Evolutionary conservation across 2,329 filamentous ascomycete genomes (phyloP), one percentile per base, ranked within the genome.

Genomic region (Cytospora schulzeri): DNA sequence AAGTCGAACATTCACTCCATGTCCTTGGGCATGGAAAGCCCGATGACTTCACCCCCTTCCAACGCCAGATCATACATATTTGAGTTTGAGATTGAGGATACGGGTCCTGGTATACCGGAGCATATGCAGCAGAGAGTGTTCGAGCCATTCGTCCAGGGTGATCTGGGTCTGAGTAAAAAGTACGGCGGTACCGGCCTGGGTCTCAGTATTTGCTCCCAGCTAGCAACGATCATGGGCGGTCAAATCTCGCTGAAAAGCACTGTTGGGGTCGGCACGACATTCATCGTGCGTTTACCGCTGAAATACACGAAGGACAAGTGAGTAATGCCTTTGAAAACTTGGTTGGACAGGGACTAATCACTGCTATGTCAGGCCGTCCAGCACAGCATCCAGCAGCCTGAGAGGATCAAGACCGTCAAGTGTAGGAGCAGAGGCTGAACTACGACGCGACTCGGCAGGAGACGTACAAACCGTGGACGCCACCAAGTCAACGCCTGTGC

Each of bases 131-230:
- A 91, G 63, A 89, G 89, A 69, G 92, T 97, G 12, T 97, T 97
- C 73, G 93, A 97, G 74, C 93, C 93, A 0, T 97, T 97, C 72
- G 91, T 97, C 0, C 93, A 97, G 76, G 93, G 91, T n/a, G 93
- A 97, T 73, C 79, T 95, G 1, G 91, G 92, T 0, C 78, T 97
- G 19, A 96, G 91, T 79, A 96, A 92, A 75, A 95, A 95, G 72
- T 96, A 89, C 73, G 92, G 92, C 22, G 93, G 93, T 19, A 97
- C 93, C 1, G 93, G 93, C 4, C 80, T 97, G 1, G 93, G 93
- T 1, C 76, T 97, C 62, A 94, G 91, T 72, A 97, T 97, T 71
- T 96, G 92, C 76, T 89, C 91, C 24, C 93, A 97, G 74, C 80
- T 97, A 45, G 91, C 92, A 3, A 86, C 81, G 19, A 79, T 97